Evolutionary conservation across 257 asterid genomes (phyloP).

Genomic region (Petrea volubilis): DNA sequence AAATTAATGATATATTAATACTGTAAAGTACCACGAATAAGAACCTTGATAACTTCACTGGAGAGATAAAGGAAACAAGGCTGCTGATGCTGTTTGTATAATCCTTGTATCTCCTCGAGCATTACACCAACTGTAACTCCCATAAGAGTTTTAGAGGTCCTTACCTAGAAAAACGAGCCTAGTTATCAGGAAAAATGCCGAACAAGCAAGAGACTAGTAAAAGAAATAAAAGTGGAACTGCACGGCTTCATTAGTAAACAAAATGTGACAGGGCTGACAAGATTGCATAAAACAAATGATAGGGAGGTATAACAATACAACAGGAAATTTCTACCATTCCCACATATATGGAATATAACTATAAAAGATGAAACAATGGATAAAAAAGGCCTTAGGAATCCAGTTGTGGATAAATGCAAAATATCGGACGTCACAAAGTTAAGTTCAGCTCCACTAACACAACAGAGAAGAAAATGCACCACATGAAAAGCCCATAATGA

Average conservation of each 20-base stretch:
- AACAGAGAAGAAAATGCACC: neutral
- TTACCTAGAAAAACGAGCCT: constrained; percentile 51
- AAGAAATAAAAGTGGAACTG: neutral
- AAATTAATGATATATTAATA: neutral
- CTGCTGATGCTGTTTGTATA: constrained; percentile 81
- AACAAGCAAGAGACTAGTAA: constrained; percentile 15
- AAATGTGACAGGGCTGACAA: neutral
- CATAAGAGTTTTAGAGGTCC: constrained; percentile 90
- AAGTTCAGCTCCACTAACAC: constrained; percentile 5
- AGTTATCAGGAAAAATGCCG: constrained; percentile 19
- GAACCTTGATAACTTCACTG: constrained; percentile 96
- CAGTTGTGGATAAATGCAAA: neutral
- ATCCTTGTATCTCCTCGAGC: constrained; percentile 90
- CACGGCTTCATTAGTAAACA: neutral
- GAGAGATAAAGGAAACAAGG: constrained; percentile 95
- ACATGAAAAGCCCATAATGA: neutral
- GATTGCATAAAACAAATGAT: neutral
- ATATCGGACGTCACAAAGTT: neutral
- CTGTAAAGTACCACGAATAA: constrained; percentile 20
- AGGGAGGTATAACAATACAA: neutral
- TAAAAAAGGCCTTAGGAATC: neutral
- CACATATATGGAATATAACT: neutral
- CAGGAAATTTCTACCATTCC: neutral
- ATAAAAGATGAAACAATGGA: neutral
- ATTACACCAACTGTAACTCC: constrained; percentile 92